Base-by-base conservation (phyloP, 805 yeast genomes). In the Blastobotrys terrestris region DNA sequence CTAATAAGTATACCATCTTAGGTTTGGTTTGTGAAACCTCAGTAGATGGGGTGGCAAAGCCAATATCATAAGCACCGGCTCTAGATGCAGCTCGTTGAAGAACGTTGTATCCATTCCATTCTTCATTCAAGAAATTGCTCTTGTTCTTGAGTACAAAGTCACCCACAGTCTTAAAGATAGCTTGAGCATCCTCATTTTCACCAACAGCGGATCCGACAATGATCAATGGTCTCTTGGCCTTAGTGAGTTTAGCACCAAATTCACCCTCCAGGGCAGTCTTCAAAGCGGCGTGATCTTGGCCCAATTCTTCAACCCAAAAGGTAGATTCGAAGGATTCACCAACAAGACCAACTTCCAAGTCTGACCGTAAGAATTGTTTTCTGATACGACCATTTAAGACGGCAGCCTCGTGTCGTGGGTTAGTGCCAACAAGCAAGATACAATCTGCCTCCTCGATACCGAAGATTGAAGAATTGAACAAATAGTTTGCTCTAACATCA, bases 381-480 rank as follows among this genome's bases (percentile, higher is more conserved):
- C 96, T 81, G 61, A 87, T 83, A 71, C 95, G 80, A 43, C 92
- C 80, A 69, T 87, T 87, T 63, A 87, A 76, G 15, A 88, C 95
- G 44, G 95, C 89, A 54, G 95, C 96, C 73, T 87, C 96, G 66
- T 79, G 89, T 66, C 96, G 79, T 54, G 95, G 95, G 74, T 87
- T 87, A 46, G 96, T 82, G 57, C 96, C 96, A 53, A 87, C 79
- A 55, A 87, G 76, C 63, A 87, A 75, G 56, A 87, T 83, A 60
- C 80, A 87, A 65, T 88, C 96, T 50, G 95, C 90, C 54, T 82
- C 84, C 68, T 86, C 94, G 58, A 87, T 77, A 45, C 94, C 94
- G 51, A 79, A 82, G 57, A 87, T 81, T 43, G 87, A 76, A 13
- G 95, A 79, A 77, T 87, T 87, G 78, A 87, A 87, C 50, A 83